Evolutionary conservation across 257 asterid genomes (phyloP).

Genomic region (Solanum verrucosum): DNA sequence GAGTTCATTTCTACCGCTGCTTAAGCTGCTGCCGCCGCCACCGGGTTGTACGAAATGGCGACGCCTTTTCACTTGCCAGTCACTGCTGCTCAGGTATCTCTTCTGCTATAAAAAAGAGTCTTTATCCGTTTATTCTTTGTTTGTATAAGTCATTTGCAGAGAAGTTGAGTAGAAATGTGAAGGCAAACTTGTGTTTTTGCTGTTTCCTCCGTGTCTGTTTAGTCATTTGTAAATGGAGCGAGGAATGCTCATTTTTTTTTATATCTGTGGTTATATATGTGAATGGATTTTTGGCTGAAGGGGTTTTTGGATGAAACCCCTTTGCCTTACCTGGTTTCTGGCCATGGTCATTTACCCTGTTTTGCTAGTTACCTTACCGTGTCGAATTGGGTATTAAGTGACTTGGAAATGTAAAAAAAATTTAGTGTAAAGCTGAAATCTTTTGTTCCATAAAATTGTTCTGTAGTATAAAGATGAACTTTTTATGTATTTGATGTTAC

Average conservation of each 20-base stretch:
- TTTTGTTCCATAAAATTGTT: neutral
- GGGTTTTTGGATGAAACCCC: neutral
- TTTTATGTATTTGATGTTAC: neutral
- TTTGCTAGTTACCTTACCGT: neutral
- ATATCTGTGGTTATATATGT: neutral
- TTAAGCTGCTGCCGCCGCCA: neutral
- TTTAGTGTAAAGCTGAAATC: neutral
- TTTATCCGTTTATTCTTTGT: neutral
- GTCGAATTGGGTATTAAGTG: neutral
- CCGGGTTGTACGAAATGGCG: slow-evolving; percentile 34
- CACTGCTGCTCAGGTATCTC: slow-evolving; percentile 74
- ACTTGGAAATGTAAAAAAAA: neutral
- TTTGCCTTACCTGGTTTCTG: neutral
- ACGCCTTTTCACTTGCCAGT: slow-evolving; percentile 66
- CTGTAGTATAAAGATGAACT: neutral
- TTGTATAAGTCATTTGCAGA: neutral
- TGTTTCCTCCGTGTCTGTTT: neutral
- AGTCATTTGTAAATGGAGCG: neutral
- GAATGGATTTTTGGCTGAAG: neutral
- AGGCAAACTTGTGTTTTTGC: neutral
- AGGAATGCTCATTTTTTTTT: neutral
- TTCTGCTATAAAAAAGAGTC: neutral
- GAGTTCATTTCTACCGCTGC: neutral
- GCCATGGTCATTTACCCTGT: neutral
- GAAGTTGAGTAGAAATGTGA: neutral